Evolutionary conservation across 1,139 yeast species (phyloP).

Genomic region (Saccharomyces pastorianus): DNA sequence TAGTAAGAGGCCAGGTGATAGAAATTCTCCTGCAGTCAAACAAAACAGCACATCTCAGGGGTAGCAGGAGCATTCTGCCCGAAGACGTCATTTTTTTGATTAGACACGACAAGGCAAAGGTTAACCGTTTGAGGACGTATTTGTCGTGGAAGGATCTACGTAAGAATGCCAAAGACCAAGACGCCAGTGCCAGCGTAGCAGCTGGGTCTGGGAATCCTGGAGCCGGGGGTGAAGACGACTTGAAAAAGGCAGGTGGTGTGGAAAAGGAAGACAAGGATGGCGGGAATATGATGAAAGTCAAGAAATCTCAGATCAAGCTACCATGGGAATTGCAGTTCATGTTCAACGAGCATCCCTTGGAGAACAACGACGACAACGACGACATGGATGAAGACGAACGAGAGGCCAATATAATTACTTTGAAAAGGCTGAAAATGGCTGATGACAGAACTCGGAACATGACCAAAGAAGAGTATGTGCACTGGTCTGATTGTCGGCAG

Average conservation of each 20-base stretch:
- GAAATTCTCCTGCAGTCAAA: slow-evolving; percentile 78
- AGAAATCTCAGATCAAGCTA: slow-evolving; percentile 70
- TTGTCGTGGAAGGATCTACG: slow-evolving; percentile 96
- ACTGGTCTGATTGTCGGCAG: slow-evolving; percentile 97
- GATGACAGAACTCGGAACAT: slow-evolving; percentile 88
- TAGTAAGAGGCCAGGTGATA: slow-evolving; percentile 89
- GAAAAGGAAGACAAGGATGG: slow-evolving; percentile 40
- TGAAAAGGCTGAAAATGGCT: slow-evolving; percentile 81
- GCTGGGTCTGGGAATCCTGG: slow-evolving; percentile 43
- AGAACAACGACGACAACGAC: slow-evolving; percentile 66
- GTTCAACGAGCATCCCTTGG: slow-evolving; percentile 85
- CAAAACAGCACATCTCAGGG: slow-evolving; percentile 68
- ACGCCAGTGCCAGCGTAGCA: slow-evolving; percentile 57
- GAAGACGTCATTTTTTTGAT: slow-evolving; percentile 91
- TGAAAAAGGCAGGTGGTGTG: slow-evolving; percentile 32
- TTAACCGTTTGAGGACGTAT: slow-evolving; percentile 80
- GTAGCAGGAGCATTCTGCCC: slow-evolving; percentile 78
- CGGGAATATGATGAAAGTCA: slow-evolving; percentile 56
- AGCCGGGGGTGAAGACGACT: slow-evolving; percentile 36
- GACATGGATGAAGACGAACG: slow-evolving; percentile 70
- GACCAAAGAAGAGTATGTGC: slow-evolving; percentile 96
- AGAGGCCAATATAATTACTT: slow-evolving; percentile 82
- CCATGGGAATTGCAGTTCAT: slow-evolving; percentile 96
- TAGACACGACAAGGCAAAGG: slow-evolving; percentile 91
- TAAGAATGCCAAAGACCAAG: slow-evolving; percentile 94